Percentiles rank a stretch among this genome's conserved stretches.
phyloP scores from a whole-genome alignment of 2,329 filamentous ascomycete genomes.

The Monilinia fructigena region DNA sequence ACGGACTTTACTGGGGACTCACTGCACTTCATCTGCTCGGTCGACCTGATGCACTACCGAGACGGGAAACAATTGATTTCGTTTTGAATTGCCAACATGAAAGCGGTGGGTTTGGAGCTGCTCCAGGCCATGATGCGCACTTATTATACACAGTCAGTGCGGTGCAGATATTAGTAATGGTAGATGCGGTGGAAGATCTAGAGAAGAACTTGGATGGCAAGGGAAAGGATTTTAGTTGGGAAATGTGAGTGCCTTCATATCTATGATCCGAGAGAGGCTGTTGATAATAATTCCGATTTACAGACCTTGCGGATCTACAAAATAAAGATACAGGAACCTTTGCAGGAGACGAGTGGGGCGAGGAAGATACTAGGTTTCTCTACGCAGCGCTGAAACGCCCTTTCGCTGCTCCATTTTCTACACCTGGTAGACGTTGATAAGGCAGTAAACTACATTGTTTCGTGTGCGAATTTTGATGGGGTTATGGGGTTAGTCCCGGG shows the following conservation, averaged over 20 bases:
- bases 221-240: slow-evolving; percentile 69
- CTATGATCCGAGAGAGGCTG: slow-evolving; percentile 24
- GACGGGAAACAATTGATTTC: slow-evolving; percentile 80
- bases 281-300: slow-evolving; percentile 11
- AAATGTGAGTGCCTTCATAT: slow-evolving; percentile 64
- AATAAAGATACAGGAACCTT: slow-evolving; percentile 82
- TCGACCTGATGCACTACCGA: slow-evolving; percentile 76
- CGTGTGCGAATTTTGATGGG: slow-evolving; percentile 94
- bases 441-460: slow-evolving; percentile 74
- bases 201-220: slow-evolving; percentile 54
- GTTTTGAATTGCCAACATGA: slow-evolving; percentile 93
- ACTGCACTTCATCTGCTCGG: slow-evolving; percentile 83
- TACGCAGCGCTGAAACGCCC: slow-evolving; percentile 87
- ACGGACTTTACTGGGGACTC: slow-evolving; percentile 95
- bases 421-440: slow-evolving; percentile 74
- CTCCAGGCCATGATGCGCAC: slow-evolving; percentile 91
- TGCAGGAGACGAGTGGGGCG: slow-evolving; percentile 92
- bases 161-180: slow-evolving; percentile 84
- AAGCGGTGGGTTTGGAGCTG: slow-evolving; percentile 88
- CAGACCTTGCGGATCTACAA: slow-evolving; percentile 79
- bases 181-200: slow-evolving; percentile 81
- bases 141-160: slow-evolving; percentile 95
- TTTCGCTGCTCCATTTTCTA: slow-evolving; percentile 77
- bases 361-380: slow-evolving; percentile 91
- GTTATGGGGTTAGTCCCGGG: slow-evolving; percentile 84